Base-by-base conservation (phyloP, 1,139 yeast genomes). In the Sugiyamaella novakii region DNA sequence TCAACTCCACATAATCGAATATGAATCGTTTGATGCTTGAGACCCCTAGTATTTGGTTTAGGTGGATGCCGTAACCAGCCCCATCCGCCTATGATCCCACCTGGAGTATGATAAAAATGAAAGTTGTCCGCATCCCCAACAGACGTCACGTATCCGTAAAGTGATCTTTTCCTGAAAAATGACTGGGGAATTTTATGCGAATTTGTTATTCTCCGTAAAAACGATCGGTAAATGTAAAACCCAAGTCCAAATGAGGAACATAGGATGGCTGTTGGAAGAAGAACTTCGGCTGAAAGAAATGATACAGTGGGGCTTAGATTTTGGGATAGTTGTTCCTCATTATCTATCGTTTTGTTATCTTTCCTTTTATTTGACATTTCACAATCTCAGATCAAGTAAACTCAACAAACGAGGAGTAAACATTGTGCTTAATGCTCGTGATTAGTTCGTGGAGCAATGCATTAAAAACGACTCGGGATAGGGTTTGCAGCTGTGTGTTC, bases 121-220 rank as follows among this genome's bases (percentile, higher is more conserved):
- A 92, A 92, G 63, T 91, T 91, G 64, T 92, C 99, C 3, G 97
- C 98, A 67, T 92, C 98, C 0, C 98, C 98, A 0, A 92, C 98
- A 2, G 94, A 74, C 0, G 96, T 87, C 4, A 91, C 97, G 49
- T 77, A 75, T 0, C 98, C 98, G 50, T 78, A 77, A n/a, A 91
- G 58, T 57, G 76, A 74, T 24, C 75, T 66, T 10, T 63, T 67
- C n/a, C 73, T 69, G 43, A 66, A 57, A 42, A 57, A 59, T 15
- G 58, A 40, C 35, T 56, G 59, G 8, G 72, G 72, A 15, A 69
- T 36, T 8, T 52, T 51, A n/a, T 51, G 24, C 2, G 68, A 59
- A 43, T 51, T 63, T 2, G 69, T 64, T n/a, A 68, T 57, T 21
- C 71, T 57, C 6, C 66, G 55, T n/a, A 69, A 46, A 49, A 52